These are phyloP conservation scores for Hanseniaspora valbyensis DNA, from an alignment of 805 yeast genomes.

Conservation along the genomic window DNA sequence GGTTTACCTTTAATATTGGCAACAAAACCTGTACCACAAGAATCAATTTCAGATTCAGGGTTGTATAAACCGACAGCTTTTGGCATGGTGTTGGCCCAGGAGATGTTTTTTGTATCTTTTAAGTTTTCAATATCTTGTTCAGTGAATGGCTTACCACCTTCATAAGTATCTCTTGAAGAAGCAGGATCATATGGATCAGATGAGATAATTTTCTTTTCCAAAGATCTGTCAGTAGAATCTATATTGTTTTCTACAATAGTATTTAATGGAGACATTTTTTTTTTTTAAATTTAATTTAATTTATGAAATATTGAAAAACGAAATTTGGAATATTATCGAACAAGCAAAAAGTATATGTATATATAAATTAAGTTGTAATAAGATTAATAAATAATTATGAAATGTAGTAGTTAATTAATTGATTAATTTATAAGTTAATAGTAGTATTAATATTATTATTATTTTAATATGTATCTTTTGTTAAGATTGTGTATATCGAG, in stretches of 20 bases:
- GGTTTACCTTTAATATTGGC: conserved; percentile 82
- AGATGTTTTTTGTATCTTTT: conserved; percentile 38
- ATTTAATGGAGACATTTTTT: neutral
- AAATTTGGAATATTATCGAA: too few species aligned
- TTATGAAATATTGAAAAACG: too few species aligned
- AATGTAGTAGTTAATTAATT: too few species aligned
- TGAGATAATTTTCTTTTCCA: conserved; percentile 16
- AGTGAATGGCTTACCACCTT: conserved; percentile 23
- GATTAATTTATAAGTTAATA: too few species aligned
- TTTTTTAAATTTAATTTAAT: neutral
- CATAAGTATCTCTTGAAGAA: conserved; percentile 23
- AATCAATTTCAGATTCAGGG: conserved; percentile 89
- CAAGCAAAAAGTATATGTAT: too few species aligned
- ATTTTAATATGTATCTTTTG: too few species aligned
- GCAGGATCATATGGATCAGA: conserved; percentile 25
- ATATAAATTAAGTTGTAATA: too few species aligned
- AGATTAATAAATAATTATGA: too few species aligned
- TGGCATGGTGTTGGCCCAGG: conserved; percentile 91
- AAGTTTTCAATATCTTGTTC: conserved; percentile 15
- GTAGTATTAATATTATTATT: too few species aligned
- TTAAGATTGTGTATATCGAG: too few species aligned
- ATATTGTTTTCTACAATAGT: neutral
- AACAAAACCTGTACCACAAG: conserved; percentile 98
- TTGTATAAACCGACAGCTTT: conserved; percentile 80
- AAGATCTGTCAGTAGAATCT: neutral